Base-by-base conservation (phyloP, 306 rosid species). In the Trifolium dubium region DNA sequence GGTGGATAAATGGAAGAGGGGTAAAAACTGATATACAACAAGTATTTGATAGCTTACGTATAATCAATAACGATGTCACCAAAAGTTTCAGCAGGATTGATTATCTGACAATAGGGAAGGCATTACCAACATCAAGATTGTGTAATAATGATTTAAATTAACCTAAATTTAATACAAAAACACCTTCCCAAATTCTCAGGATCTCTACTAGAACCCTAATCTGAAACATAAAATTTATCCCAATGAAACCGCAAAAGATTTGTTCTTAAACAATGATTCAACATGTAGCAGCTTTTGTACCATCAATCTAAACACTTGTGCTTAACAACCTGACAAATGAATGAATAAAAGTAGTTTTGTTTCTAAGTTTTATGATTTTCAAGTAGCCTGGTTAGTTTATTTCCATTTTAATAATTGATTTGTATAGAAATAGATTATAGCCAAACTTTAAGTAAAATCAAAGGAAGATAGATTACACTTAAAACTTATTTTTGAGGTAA, bases 1-100 rank as follows among this genome's bases (percentile, higher is more conserved):
- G 29, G 29, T 10, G 11, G 64, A 31, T 68, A 28, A 72, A 53
- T 28, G 71, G 64, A 34, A 67, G 35, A 37, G 43, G 31, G 51
- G 62, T 37, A 46, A 31, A 49, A 77, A 78, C n/a, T 68, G 37
- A 67, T 63, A 49, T 40, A 69, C 75, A 40, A 64, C 66, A 75
- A 83, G 79, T 62, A 53, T 47, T 47, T 18, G 76, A 74, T 53
- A 83, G 75, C 98, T 90, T 82, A 93, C 98, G 92, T 81, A 83
- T 93, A 93, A 83, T 93, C 98, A 73, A 93, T 89, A 71, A 93
- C 97, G 31, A 93, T 93, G 83, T 93, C 98, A 39, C 98, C 98
- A 71, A 93, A 93, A 44, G 97, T 93, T 77, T 93, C 97, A 55
- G 97, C 97, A 71, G 98, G 97, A 69, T 93, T 91, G 86, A 89